phyloP scores from a whole-genome alignment of 2,329 filamentous ascomycete species.

The Zelopaecilomyces penicillatus region DNA sequence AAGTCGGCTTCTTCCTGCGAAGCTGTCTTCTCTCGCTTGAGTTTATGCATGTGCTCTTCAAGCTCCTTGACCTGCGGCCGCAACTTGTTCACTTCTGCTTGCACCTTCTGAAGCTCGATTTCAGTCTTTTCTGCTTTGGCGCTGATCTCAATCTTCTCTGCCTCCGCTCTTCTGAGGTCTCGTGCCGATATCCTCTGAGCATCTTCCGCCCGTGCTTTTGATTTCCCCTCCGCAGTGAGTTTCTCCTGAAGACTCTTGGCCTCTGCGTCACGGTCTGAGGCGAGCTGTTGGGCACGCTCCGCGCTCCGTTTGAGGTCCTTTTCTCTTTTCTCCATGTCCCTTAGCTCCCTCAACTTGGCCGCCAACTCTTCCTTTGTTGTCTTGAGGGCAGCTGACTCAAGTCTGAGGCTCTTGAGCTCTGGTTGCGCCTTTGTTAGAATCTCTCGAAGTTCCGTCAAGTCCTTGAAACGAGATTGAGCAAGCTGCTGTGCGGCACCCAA shows the following conservation, averaged over 20 bases:
- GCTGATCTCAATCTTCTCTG: slow-evolving; percentile 68
- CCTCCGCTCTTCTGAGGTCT: slow-evolving; percentile 69
- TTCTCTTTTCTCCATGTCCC: slow-evolving; percentile 71
- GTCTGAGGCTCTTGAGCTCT: slow-evolving; percentile 69
- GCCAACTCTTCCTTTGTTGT: slow-evolving; percentile 66
- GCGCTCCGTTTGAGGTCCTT: slow-evolving; percentile 73
- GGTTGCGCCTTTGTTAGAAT: slow-evolving; percentile 78
- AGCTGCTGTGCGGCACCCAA: slow-evolving; percentile 79
- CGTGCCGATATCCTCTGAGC: slow-evolving; percentile 64
- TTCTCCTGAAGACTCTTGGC: slow-evolving; percentile 72
- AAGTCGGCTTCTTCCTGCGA: slow-evolving; percentile 74
- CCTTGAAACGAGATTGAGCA: slow-evolving; percentile 79
- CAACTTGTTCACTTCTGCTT: slow-evolving; percentile 64
- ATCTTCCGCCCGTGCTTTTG: slow-evolving; percentile 69
- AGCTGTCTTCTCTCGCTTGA: slow-evolving; percentile 58
- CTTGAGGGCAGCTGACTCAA: slow-evolving; percentile 69
- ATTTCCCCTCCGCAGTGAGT: slow-evolving; percentile 63
- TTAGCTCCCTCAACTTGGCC: slow-evolving; percentile 50
- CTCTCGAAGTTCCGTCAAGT: slow-evolving; percentile 71
- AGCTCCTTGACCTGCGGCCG: slow-evolving; percentile 55
- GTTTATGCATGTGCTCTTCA: slow-evolving; percentile 62
- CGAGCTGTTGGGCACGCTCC: slow-evolving; percentile 57
- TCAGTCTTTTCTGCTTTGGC: slow-evolving; percentile 63
- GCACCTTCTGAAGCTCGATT: slow-evolving; percentile 60
- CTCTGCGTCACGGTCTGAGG: slow-evolving; percentile 68